Base-by-base conservation (phyloP, 768 basidiomycete species). In the Trametes gibbosa region DNA sequence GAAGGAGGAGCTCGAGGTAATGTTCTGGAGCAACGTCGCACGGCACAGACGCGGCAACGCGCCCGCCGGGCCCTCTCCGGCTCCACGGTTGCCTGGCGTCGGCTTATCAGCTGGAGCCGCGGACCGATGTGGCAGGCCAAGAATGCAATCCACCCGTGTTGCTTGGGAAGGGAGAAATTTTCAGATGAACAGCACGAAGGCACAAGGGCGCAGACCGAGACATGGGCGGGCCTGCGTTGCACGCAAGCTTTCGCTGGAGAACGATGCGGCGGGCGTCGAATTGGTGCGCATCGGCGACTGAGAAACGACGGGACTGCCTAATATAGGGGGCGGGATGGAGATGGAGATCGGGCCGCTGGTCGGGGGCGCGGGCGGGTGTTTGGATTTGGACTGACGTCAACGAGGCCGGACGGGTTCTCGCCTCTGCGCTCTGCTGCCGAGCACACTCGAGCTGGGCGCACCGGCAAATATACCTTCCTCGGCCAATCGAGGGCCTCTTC, bases 401-500 rank as follows among this genome's bases (percentile, higher is more conserved):
- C 3, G 24, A 47, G 24, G 50, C 32, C 41, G 16, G 29, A 5
- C 39, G 27, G 40, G 49, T 48, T 48, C 58, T 53, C 51, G 51
- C 43, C 43, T 56, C 39, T 19, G 41, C 27, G 50, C 56, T 51
- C 50, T 40, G 50, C 39, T 56, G 55, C 55, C 55, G 55, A 56
- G 55, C 21, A 29, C 13, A 50, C 43, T 42, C 39, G 49, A n/a
- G 27, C 55, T 27, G 46, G 54, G 54, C 54, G 46, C 23, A 39
- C 54, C 57, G 57, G 57, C 58, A 49, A 59, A 42, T 53, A 42
- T 24, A n/a, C 58, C 46, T 56, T 48, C 47, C 47, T 56, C n/a
- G 55, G 17, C 55, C 39, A 41, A 49, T 56, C 46, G 54, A 55
- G 54, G 54, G 46, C 54, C 54, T 39, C 54, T 55, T 55, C 55